Evolutionary conservation across 441 rosid species (phyloP), one percentile per base, ranked within the genome.

Genomic region (Melianthus villosus): DNA sequence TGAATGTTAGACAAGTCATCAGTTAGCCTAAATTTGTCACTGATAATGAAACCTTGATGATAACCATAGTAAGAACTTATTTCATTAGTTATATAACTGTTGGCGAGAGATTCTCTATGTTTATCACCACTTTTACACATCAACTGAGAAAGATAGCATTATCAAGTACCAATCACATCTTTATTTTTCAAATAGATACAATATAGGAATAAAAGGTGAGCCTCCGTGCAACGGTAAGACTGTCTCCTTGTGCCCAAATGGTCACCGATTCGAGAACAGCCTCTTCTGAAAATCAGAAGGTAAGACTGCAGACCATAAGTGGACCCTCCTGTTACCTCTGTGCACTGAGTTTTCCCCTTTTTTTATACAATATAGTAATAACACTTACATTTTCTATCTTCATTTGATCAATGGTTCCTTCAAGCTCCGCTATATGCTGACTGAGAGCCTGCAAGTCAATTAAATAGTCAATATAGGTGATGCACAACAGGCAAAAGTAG

Each of bases 381-480:
- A 10, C 43, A 59, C 89, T 71, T 73, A 89, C 97, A 29, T 80
- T 71, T 58, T 89, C 83, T 35, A 55, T 69, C 43, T 63, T 73
- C 95, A 83, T 78, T 64, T 72, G 67, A 58, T 69, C 70, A 31
- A 76, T 89, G 35, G 73, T 71, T 42, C 40, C 57, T 69, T 81
- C 97, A 71, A 89, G 61, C 54, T 81, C 85, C 26, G 82, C 38
- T 25, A 83, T 81, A 67, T 89, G 97, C 68, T 83, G 85, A 70
- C 89, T 79, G 8, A 83, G 92, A 42, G 93, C 95, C 97, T 87
- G 74, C n/a, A n/a, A n/a, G n/a, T n/a, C n/a, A n/a, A n/a, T n/a
- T n/a, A n/a, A 53, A 56, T 23, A 40, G 17, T 34, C 42, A 43
- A 49, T 7, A 22, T 7, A 43, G 9, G 35, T 29, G 41, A 23